These are phyloP conservation scores for Iris macrosiphon DNA, from an alignment of 106 monocot genomes.

Conservation along the genomic window DNA sequence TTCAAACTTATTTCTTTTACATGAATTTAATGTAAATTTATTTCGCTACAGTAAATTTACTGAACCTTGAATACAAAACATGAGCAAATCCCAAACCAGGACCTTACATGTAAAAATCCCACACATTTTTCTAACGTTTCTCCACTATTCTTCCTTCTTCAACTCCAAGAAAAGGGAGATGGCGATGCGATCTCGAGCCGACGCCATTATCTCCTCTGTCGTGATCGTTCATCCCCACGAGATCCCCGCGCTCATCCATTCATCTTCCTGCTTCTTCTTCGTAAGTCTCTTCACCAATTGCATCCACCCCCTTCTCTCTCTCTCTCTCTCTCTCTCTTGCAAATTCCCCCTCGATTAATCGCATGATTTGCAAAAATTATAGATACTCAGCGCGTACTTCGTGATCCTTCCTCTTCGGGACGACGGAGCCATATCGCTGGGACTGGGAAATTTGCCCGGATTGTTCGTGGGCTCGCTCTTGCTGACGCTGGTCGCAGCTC, in stretches of 20 bases:
- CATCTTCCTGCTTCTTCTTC: constrained; percentile 91
- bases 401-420: constrained; percentile 83
- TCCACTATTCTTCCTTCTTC: no score
- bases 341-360: neutral
- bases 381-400: constrained; percentile 87
- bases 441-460: constrained; percentile 55
- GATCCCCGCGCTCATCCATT: constrained; percentile 60
- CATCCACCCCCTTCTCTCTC: neutral
- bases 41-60: no score
- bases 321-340: neutral
- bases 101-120: neutral
- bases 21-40: no score
- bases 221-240: constrained; percentile 77
- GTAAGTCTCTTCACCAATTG: constrained; percentile 31
- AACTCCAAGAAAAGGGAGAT: no score
- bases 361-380: no score
- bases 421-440: constrained; percentile 88
- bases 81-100: neutral
- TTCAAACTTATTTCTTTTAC: no score
- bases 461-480: constrained; percentile 77
- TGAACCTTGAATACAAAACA: neutral
- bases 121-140: no score
- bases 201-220: constrained; percentile 42
- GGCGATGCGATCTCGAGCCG: constrained; percentile 30
- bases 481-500: constrained; percentile 74